A percentile compares a stretch with the other conserved stretches of the same genome.
phyloP scores from a whole-genome alignment of 805 yeast genomes.

The Yamadazyma sp. region DNA sequence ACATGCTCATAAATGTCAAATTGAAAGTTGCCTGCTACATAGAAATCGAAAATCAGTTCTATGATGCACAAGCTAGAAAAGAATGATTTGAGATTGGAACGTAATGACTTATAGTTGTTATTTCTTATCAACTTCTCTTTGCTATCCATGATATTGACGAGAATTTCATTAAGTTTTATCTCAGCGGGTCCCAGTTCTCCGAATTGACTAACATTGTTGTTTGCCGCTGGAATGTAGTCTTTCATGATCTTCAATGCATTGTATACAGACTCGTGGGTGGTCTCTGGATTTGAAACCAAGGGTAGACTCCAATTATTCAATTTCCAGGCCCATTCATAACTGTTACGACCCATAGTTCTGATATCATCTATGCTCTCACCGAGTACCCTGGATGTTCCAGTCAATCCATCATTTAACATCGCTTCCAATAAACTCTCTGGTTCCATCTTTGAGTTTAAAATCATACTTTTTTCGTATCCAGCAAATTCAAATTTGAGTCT shows the following conservation, averaged over 20 bases:
- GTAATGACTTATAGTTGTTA: constrained; percentile 20
- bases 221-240: neutral
- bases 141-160: constrained; percentile 20
- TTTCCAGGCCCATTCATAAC: constrained; percentile 73
- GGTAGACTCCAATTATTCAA: constrained; percentile 78
- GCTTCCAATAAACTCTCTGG: constrained; percentile 29
- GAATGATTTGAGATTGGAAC: constrained; percentile 5
- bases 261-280: constrained; percentile 52
- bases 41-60: neutral
- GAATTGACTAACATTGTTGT: no score
- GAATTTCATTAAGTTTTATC: constrained; percentile 16
- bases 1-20: no score
- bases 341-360: constrained; percentile 6
- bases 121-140: constrained; percentile 13
- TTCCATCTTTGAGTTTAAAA: constrained; percentile 12
- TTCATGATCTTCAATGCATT: constrained; percentile 46
- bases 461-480: constrained; percentile 44
- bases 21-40: neutral
- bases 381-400: constrained; percentile 55
- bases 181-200: neutral
- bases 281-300: constrained; percentile 29
- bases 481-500: constrained; percentile 58
- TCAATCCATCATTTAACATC: constrained; percentile 51
- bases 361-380: constrained; percentile 20
- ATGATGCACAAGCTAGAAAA: constrained; percentile 1